Evolutionary conservation across 495 filamentous ascomycete species (phyloP).

Genomic region (Saxispiralis lemnorum): DNA sequence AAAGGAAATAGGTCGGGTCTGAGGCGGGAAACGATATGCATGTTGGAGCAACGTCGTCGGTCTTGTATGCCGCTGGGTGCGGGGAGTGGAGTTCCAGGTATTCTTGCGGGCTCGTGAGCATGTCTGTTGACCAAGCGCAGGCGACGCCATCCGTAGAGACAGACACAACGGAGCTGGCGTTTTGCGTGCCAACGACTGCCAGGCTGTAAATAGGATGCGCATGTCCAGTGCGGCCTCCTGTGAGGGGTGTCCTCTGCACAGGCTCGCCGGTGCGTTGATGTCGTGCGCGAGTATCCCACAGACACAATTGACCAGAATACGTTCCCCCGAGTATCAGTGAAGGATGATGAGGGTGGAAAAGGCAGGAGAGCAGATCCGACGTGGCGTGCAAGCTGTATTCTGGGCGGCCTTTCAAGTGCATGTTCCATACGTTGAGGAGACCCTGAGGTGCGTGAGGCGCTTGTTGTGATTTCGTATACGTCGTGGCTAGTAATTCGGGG

Average conservation of each 20-base stretch:
- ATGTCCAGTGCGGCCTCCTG: conserved; percentile 57
- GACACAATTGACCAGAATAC: conserved; percentile 87
- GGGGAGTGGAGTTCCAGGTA: conserved; percentile 69
- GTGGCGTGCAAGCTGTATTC: conserved; percentile 95
- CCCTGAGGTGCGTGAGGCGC: conserved; percentile 91
- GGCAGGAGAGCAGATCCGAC: conserved; percentile 85
- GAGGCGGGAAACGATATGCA: conserved; percentile 92
- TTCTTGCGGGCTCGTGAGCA: conserved; percentile 91
- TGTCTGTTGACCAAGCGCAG: conserved; percentile 91
- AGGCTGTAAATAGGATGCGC: conserved; percentile 93
- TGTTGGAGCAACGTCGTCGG: conserved; percentile 85
- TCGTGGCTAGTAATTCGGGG: conserved; percentile 75
- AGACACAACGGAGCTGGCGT: conserved; percentile 94
- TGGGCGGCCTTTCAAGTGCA: conserved; percentile 77
- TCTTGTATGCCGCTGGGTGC: conserved; percentile 56
- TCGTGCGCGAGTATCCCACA: conserved; percentile 92
- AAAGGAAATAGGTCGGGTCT: conserved; percentile 93
- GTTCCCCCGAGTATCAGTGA: conserved; percentile 87
- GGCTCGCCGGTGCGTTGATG: conserved; percentile 40
- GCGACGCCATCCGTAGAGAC: conserved; percentile 91
- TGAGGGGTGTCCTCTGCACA: conserved; percentile 88
- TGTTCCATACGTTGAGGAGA: conserved; percentile 90
- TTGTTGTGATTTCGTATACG: conserved; percentile 90
- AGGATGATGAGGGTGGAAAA: conserved; percentile 94
- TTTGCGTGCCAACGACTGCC: conserved; percentile 91